These are phyloP conservation scores for Amaranthus palmeri DNA, from an alignment of 148 eudicot species.

Conservation along the genomic window DNA sequence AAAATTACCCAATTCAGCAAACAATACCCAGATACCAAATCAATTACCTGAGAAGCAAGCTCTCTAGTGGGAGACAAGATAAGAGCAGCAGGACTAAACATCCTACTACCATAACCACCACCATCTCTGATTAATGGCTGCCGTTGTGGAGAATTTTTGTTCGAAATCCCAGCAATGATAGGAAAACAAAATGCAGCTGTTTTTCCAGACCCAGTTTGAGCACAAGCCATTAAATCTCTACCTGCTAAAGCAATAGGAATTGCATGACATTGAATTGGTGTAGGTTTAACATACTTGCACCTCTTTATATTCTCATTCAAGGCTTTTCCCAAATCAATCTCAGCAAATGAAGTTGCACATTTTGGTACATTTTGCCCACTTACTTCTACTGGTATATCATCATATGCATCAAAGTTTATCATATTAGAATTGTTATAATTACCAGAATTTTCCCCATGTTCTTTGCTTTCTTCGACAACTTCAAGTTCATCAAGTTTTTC, in stretches of 20 bases:
- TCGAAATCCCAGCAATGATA: conserved; percentile 54
- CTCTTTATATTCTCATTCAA: conserved; percentile 55
- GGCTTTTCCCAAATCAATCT: conserved; percentile 47
- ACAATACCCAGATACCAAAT: not conserved
- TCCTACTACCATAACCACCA: conserved; percentile 8
- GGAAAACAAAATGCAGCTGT: conserved; percentile 92
- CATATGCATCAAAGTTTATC: conserved; percentile 49
- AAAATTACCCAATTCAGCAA: not conserved
- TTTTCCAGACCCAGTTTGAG: conserved; percentile 85
- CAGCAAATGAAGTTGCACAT: conserved; percentile 40
- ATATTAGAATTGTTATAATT: conserved; percentile 21
- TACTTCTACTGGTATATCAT: conserved; percentile 56
- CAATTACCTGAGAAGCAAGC: conserved; percentile 66
- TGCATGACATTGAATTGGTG: conserved; percentile 69
- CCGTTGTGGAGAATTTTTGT: not conserved
- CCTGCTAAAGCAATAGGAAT: conserved; percentile 65
- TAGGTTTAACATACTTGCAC: conserved; percentile 74
- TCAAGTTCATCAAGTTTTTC: conserved; percentile 36
- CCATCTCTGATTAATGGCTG: not conserved
- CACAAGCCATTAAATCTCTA: conserved; percentile 87
- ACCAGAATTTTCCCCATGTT: conserved; percentile 2
- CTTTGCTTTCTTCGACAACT: conserved; percentile 19
- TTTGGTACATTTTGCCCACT: conserved; percentile 51
- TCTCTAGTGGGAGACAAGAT: conserved; percentile 80
- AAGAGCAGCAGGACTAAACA: conserved; percentile 55